Evolutionary conservation across 176 grass and related monocot species (phyloP).

Genomic region (Thalia dealbata): DNA sequence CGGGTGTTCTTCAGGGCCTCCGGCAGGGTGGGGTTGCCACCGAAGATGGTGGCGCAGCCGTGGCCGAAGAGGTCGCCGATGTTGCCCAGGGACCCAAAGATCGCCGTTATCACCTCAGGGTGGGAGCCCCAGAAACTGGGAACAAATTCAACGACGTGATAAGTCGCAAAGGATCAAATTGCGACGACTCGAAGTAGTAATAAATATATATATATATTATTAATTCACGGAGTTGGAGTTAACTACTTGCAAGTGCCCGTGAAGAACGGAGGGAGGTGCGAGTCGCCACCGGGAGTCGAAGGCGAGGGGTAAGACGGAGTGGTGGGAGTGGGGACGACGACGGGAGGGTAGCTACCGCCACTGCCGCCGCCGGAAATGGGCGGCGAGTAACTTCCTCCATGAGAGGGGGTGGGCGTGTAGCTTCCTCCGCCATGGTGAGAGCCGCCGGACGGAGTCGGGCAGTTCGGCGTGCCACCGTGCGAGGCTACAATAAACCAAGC

Average conservation of each 20-base stretch:
- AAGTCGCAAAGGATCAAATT: too few species aligned
- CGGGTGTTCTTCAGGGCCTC: slow-evolving; percentile 59
- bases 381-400: background rate
- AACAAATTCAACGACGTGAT: too few species aligned
- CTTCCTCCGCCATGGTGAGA: background rate
- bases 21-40: slow-evolving; percentile 48
- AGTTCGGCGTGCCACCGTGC: background rate
- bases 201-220: too few species aligned
- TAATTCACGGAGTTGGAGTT: background rate
- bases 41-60: slow-evolving; percentile 33
- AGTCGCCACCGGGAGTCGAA: background rate
- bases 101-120: slow-evolving; percentile 38
- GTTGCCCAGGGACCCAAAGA: slow-evolving; percentile 43
- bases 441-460: background rate
- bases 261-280: slow-evolving; percentile 4
- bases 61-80: slow-evolving; percentile 49
- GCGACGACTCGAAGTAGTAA: too few species aligned
- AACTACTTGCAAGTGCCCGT: slow-evolving; percentile 1
- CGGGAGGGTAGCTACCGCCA: background rate
- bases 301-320: background rate
- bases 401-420: background rate
- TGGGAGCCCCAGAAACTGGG: slow-evolving; percentile 59
- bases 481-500: background rate
- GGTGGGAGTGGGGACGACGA: background rate
- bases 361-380: too few species aligned